Evolutionary conservation across 306 rosid species (phyloP), one percentile per base, ranked within the genome.

Genomic region (Coriaria nepalensis): DNA sequence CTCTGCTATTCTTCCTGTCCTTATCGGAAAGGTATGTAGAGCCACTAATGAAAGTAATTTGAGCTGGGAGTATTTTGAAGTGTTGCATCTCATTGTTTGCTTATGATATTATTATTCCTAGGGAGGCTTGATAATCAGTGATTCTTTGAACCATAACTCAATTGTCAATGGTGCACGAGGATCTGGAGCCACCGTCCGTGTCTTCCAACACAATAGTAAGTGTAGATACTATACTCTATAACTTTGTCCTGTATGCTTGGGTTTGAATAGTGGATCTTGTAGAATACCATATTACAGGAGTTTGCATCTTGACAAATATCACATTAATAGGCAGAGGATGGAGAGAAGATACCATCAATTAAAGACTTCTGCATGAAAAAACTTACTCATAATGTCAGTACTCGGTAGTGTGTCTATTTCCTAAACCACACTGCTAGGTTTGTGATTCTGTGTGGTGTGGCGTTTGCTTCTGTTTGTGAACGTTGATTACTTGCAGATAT

Each of bases 101-200:
- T 7, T 47, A 20, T 20, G 29, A 20, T 20, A 20, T 53, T 3
- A 20, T 43, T 10, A 48, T 54, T 53, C 9, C 20, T 67, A 87
- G 96, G 94, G 94, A 65, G 63, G 85, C 53, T 72, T 83, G 73
- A 87, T 87, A 47, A 84, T 87, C 45, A 87, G 96, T 57, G 96
- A 83, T 69, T 87, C 96, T 4, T 69, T 87, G 57, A 87, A 87
- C 71, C 96, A 83, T 67, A 83, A 80, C 73, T 83, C 96, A 37
- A 83, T 87, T 51, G 80, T 87, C 40, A 87, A 87, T 59, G 96
- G 96, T 49, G 96, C 94, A 9, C 78, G 96, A 40, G 96, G 96
- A 57, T 87, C 94, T 12, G 93, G 94, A 49, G 93, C 96, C 53
- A 80, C 85, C 13, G 39, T 87, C 71, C 86, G 93, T 10, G 94